Base-by-base conservation (phyloP, 2,329 filamentous ascomycete species). In the Metarhizium anisopliae region DNA sequence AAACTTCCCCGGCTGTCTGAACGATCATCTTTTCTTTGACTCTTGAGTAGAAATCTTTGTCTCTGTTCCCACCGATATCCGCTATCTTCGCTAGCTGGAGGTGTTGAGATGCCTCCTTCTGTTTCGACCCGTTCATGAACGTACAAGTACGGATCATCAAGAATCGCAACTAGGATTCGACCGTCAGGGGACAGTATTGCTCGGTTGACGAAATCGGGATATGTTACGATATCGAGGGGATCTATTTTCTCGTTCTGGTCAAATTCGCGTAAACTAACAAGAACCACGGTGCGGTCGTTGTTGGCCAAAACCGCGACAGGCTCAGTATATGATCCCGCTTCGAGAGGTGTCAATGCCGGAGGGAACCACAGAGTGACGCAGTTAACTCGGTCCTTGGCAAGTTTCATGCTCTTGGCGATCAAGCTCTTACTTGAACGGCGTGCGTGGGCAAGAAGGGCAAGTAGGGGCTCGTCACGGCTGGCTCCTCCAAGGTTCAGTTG, bases 141-240 rank as follows among this genome's bases (percentile, higher is more conserved):
- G 70, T 94, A 96, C 20, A 93, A 83, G 60, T 84, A 89, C 1
- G 90, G 87, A 63, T 92, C 87, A 67, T 99, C 94, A 45, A 93
- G 89, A 47, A 97, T 89, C 2, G 91, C 89, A 6, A 92, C 80
- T 20, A 97, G 77, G 11, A 93, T 73, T 20, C 79, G 81, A 1
- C 92, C 93, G 67, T 96, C 88, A 0, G 93, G 94, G 6, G 93
- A 96, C 53, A 99, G 86, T n/a, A 92, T 83, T 38, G 92, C 90
- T 66, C 95, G 90, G 65, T 99, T 99, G 74, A 97, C 93, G 60
- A 85, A 88, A 66, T 93, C 88, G 5, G 89, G 86, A 60, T 95
- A 86, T 4, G 82, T 78, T 54, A 96, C 74, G 47, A 85, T 79
- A 55, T 89, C 84, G 25, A 95, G 72, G 40, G 87, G 77, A 58